Evolutionary conservation across 345 rosid species (phyloP).

Genomic region (Ailanthus altissimus): DNA sequence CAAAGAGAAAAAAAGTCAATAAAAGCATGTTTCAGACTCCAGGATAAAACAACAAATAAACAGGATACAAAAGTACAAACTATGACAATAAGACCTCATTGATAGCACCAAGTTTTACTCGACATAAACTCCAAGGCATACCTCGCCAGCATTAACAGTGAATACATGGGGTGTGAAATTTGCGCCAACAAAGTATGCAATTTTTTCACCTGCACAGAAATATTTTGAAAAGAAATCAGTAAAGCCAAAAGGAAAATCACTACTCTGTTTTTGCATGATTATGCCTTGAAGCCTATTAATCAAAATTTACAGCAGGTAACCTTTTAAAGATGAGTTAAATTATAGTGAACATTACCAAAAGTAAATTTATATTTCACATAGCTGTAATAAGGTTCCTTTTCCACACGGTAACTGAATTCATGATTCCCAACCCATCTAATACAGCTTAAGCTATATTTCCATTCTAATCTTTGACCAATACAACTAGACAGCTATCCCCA

Average conservation of each 20-base stretch:
- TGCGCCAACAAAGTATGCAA: constrained; percentile 58
- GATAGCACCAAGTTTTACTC: background rate
- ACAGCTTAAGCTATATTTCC: background rate
- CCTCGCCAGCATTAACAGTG: constrained; percentile 91
- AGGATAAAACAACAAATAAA: background rate
- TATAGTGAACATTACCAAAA: background rate
- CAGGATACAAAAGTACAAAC: background rate
- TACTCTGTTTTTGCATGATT: constrained; percentile 10
- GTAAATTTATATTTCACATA: background rate
- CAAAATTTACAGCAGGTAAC: background rate
- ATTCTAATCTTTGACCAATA: constrained; percentile 10
- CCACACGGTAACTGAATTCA: background rate
- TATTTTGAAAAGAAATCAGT: constrained; percentile 17
- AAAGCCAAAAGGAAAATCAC: background rate
- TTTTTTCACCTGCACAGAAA: constrained; percentile 47
- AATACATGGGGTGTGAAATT: constrained; percentile 85
- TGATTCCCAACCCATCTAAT: background rate
- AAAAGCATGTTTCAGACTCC: constrained; percentile 1
- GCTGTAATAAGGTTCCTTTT: background rate
- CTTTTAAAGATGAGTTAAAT: background rate
- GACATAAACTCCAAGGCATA: constrained; percentile 31
- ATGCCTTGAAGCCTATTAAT: background rate
- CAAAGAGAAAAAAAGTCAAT: background rate
- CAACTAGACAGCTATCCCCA: background rate
- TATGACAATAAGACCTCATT: background rate